These are phyloP conservation scores for Lonicera japonica DNA, from an alignment of 129 eudicot species.

Conservation along the genomic window DNA sequence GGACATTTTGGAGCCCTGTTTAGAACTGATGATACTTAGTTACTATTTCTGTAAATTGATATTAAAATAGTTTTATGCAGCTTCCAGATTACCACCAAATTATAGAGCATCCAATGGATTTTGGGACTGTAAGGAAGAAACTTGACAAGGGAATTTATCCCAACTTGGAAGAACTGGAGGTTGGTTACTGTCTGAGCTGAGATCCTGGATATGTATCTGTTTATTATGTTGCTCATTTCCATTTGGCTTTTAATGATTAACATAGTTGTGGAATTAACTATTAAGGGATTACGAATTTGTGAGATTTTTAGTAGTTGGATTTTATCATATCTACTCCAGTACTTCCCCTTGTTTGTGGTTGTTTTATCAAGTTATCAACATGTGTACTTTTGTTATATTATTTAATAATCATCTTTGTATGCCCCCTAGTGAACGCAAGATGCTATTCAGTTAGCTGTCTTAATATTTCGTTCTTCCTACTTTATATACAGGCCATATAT, in stretches of 20 bases:
- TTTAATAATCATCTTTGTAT: no score
- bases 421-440: no score
- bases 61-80: constrained; percentile 35
- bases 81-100: constrained; percentile 91
- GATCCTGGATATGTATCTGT: neutral
- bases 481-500: neutral
- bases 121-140: constrained; percentile 75
- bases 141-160: constrained; percentile 57
- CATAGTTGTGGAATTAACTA: neutral
- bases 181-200: constrained; percentile 26
- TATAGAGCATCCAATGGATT: constrained; percentile 88
- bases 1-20: neutral
- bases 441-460: no score
- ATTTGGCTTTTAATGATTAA: constrained; percentile 1
- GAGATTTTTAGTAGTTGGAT: neutral
- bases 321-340: neutral
- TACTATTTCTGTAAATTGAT: constrained; percentile 15
- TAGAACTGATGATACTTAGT: constrained; percentile 6
- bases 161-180: constrained; percentile 86
- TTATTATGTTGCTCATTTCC: constrained; percentile 6
- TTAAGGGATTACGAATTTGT: neutral
- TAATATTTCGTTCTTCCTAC: neutral
- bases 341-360: no score
- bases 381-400: no score
- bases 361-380: no score